phyloP scores from a whole-genome alignment of 1,284 basidiomycete genomes.

The Rhizoctonia solani region DNA sequence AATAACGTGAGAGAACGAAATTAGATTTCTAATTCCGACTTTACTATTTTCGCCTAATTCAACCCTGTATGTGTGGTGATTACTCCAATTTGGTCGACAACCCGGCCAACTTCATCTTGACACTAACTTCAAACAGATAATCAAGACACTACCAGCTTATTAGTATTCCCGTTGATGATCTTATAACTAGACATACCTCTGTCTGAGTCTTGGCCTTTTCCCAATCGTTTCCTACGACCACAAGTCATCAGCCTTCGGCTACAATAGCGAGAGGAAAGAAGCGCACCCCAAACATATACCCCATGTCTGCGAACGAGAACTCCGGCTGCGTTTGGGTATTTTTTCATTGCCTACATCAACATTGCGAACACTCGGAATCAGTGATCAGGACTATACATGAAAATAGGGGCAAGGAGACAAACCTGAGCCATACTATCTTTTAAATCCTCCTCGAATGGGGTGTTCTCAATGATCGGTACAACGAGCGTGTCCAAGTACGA shows the following conservation, averaged over 20 bases:
- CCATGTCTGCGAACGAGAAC: slow-evolving; percentile 82
- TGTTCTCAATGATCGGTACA: slow-evolving; percentile 86
- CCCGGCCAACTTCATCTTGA: slow-evolving; percentile 72
- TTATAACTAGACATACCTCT: slow-evolving; percentile 53
- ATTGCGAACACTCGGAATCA: neutral
- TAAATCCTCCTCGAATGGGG: slow-evolving; percentile 83
- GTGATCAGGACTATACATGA: neutral
- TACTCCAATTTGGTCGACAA: slow-evolving; percentile 51
- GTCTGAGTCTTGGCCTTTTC: slow-evolving; percentile 88
- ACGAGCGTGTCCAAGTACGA: slow-evolving; percentile 84
- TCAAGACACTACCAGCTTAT: slow-evolving; percentile 66
- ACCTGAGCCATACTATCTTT: slow-evolving; percentile 78
- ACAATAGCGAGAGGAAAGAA: neutral
- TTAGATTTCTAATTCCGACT: too few relatives aligned
- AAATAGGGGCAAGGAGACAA: slow-evolving; percentile 36
- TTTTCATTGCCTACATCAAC: slow-evolving; percentile 62
- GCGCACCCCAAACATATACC: slow-evolving; percentile 80
- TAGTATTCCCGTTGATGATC: slow-evolving; percentile 1
- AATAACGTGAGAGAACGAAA: too few relatives aligned
- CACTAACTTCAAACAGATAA: slow-evolving; percentile 83
- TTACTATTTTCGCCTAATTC: neutral
- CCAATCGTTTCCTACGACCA: slow-evolving; percentile 65
- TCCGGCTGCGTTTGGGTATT: slow-evolving; percentile 76
- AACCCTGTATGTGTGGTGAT: neutral
- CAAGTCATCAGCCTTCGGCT: neutral